A percentile compares a stretch with the other conserved stretches of the same genome.
Conservation (phyloP, 495 filamentous ascomycete species). For the Neurospora sp. region DNA sequence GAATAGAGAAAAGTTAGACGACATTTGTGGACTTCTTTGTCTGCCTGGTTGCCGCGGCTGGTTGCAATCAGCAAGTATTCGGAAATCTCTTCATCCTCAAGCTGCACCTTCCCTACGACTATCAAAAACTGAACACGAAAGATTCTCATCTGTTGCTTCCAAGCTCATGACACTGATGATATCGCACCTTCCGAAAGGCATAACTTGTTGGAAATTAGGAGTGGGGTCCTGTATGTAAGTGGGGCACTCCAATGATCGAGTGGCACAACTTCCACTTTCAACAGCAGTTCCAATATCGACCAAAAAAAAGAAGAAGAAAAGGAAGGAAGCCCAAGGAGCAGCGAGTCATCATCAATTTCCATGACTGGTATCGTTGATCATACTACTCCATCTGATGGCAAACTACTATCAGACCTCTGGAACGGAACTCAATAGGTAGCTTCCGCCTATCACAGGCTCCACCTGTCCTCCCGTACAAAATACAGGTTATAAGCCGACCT, state of each 20-base stretch:
- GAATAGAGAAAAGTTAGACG: neutral
- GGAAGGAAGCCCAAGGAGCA: neutral
- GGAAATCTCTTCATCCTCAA: neutral
- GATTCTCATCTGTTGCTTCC: neutral
- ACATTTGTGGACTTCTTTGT: neutral
- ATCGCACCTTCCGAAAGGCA: neutral
- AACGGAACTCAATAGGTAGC: neutral
- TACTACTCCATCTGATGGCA: neutral
- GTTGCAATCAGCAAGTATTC: neutral
- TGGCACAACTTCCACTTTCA: neutral
- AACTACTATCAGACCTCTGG: neutral
- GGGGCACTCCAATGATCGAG: neutral
- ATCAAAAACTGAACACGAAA: neutral
- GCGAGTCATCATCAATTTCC: neutral
- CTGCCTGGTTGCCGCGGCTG: neutral
- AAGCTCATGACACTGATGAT: neutral
- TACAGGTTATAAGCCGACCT: neutral
- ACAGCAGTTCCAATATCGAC: neutral
- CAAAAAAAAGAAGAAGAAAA: no score
- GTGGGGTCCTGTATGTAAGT: neutral
- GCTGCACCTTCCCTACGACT: neutral
- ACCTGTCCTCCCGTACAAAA: neutral
- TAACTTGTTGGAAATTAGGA: neutral
- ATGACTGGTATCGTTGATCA: neutral
- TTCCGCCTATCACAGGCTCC: neutral